A percentile compares a stretch with the other conserved stretches of the same genome.
Evolutionary conservation across 192 early-diverging fungal species (phyloP).

Genomic region (Mortierella hygrophila): DNA sequence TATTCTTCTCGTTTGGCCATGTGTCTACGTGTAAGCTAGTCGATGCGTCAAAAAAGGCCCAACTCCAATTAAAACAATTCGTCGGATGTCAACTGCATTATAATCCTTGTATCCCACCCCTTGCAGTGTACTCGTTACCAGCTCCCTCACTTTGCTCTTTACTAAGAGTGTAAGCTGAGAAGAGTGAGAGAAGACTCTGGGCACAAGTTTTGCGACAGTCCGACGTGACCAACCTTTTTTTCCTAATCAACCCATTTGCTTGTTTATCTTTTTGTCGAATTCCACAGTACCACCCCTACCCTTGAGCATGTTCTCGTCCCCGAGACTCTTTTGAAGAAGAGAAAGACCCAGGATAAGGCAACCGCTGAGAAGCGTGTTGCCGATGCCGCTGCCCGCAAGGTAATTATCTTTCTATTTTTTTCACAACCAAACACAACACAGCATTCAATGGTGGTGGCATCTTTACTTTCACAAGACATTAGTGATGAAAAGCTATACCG

Average conservation of each 20-base stretch:
- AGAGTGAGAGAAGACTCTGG: neutral
- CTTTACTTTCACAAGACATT: neutral
- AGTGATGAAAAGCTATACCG: conserved; percentile 25
- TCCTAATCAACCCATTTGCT: conserved; percentile 34
- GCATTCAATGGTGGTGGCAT: no score
- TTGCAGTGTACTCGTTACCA: conserved; percentile 5
- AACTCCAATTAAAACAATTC: conserved; percentile 64
- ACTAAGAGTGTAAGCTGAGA: neutral
- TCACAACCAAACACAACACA: no score
- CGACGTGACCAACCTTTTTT: conserved; percentile 31
- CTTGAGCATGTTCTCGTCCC: conserved; percentile 83
- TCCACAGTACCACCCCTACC: conserved; percentile 66
- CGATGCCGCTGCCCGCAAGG: conserved; percentile 66
- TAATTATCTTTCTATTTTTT: conserved; percentile 22
- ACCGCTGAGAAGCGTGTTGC: conserved; percentile 70
- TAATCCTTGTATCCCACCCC: neutral
- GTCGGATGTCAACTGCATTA: conserved; percentile 56
- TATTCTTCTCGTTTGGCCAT: neutral
- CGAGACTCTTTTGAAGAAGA: conserved; percentile 91
- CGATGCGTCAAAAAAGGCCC: conserved; percentile 10
- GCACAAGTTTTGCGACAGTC: conserved; percentile 30
- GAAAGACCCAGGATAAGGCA: conserved; percentile 80
- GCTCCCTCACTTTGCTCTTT: neutral
- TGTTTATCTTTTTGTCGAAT: conserved; percentile 1
- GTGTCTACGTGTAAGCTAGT: neutral